These are phyloP conservation scores for Ichthyophthirius multifiliis DNA, from an alignment of 169 alveolate genomes.

Conservation along the genomic window DNA sequence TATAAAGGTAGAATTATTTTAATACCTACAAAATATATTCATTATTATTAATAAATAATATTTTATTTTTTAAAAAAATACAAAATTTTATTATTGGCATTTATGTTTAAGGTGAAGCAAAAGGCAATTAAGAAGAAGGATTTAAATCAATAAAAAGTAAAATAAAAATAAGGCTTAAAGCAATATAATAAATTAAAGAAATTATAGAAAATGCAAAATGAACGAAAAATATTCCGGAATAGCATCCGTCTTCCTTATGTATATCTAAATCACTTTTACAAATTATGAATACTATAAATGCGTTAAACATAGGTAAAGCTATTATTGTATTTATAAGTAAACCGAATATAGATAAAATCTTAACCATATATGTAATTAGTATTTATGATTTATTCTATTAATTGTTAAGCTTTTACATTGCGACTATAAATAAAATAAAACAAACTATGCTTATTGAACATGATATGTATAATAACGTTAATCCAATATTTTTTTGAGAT, in stretches of 20 bases:
- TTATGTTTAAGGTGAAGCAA: conserved; percentile 24
- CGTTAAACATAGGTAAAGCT: not conserved
- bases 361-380: not conserved
- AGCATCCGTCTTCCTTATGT: not conserved
- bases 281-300: not conserved
- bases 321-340: conserved; percentile 2
- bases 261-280: conserved; percentile 7
- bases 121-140: conserved; percentile 7
- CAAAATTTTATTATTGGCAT: not conserved
- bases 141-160: conserved; percentile 20
- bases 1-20: conserved; percentile 14
- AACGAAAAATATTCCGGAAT: conserved; percentile 21
- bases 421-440: not conserved
- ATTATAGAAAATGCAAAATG: conserved; percentile 1
- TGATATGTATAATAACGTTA: not conserved
- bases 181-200: not conserved
- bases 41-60: not conserved
- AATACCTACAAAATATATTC: not conserved
- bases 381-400: not conserved
- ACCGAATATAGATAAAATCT: not conserved
- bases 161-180: not conserved
- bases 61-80: not conserved
- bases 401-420: not conserved
- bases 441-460: not conserved
- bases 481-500: not conserved